phyloP scores from a whole-genome alignment of 2,329 filamentous ascomycete genomes.

The Neocatenulostroma microsporum region DNA sequence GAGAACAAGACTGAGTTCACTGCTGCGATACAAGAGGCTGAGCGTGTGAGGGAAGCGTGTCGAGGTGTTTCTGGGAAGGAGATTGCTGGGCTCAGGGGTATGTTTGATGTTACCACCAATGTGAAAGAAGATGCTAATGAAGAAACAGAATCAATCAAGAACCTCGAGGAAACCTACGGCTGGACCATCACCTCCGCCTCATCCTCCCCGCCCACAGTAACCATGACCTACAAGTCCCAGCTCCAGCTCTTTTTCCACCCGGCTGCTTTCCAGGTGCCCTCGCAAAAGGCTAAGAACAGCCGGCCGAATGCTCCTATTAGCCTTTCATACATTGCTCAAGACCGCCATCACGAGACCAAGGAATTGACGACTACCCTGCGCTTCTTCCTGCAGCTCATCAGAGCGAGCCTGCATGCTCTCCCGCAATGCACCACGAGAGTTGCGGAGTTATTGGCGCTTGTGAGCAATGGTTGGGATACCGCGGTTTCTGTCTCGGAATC shows the following conservation, averaged over 20 bases:
- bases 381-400: conserved; percentile 67
- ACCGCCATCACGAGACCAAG: conserved; percentile 40
- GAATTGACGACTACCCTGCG: conserved; percentile 59
- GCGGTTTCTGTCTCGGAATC: conserved; percentile 54
- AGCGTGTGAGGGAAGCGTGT: conserved; percentile 77
- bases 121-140: too few relatives aligned
- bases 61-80: conserved; percentile 82
- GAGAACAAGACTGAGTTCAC: conserved; percentile 62
- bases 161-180: conserved; percentile 57
- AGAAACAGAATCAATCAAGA: conserved; percentile 53
- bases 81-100: conserved; percentile 70
- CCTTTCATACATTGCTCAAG: conserved; percentile 59
- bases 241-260: conserved; percentile 67
- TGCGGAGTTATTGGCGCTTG: conserved; percentile 50
- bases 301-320: conserved; percentile 52
- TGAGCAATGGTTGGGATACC: conserved; percentile 59
- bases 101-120: conserved; percentile 18
- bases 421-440: conserved; percentile 52
- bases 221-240: conserved; percentile 64
- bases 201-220: conserved; percentile 54
- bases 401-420: conserved; percentile 57
- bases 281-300: background rate
- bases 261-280: conserved; percentile 44
- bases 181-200: conserved; percentile 61
- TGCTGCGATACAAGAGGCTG: conserved; percentile 71